Percentiles rank a stretch among this genome's conserved stretches.
Evolutionary conservation across 805 yeast genomes (phyloP).

Genomic region (Myxozyma lipomycoides): DNA sequence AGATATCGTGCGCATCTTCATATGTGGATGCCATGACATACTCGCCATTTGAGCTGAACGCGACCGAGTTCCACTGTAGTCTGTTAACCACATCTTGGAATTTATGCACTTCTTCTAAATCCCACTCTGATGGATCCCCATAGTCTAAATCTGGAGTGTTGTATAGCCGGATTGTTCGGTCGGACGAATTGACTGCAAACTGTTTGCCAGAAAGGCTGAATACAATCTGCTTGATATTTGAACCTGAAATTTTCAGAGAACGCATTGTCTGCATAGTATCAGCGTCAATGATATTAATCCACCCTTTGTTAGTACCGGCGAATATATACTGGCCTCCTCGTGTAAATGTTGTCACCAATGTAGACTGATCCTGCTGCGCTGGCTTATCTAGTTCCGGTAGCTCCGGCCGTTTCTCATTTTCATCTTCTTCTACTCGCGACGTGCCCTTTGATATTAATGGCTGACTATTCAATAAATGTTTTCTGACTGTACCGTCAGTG

Average conservation of each 20-base stretch:
- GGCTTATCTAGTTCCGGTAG: slow-evolving; percentile 18
- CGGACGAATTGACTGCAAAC: slow-evolving; percentile 36
- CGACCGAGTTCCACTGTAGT: slow-evolving; percentile 80
- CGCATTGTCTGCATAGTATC: slow-evolving; percentile 39
- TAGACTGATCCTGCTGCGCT: slow-evolving; percentile 39
- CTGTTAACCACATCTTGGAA: slow-evolving; percentile 88
- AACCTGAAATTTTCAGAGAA: slow-evolving; percentile 55
- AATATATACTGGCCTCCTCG: slow-evolving; percentile 55
- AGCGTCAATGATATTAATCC: slow-evolving; percentile 49
- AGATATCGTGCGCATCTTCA: slow-evolving; percentile 84
- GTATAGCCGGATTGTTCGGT: slow-evolving; percentile 36
- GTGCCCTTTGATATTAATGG: not conserved
- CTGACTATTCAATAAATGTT: slow-evolving; percentile 10
- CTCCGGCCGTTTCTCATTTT: slow-evolving; percentile 1
- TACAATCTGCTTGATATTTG: slow-evolving; percentile 72
- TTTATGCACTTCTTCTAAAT: slow-evolving; percentile 66
- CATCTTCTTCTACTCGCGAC: not conserved
- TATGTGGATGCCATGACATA: slow-evolving; percentile 84
- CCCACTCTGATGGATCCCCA: slow-evolving; percentile 42
- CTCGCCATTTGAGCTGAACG: slow-evolving; percentile 71
- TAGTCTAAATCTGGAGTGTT: slow-evolving; percentile 32
- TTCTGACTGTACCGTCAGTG: slow-evolving; percentile 19
- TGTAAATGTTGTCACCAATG: slow-evolving; percentile 51
- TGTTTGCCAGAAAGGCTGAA: slow-evolving; percentile 57
- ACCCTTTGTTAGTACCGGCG: slow-evolving; percentile 79